A percentile compares a stretch with the other conserved stretches of the same genome.
Conservation (phyloP, 805 yeast species). For the Nakazawaea molendinolei region DNA sequence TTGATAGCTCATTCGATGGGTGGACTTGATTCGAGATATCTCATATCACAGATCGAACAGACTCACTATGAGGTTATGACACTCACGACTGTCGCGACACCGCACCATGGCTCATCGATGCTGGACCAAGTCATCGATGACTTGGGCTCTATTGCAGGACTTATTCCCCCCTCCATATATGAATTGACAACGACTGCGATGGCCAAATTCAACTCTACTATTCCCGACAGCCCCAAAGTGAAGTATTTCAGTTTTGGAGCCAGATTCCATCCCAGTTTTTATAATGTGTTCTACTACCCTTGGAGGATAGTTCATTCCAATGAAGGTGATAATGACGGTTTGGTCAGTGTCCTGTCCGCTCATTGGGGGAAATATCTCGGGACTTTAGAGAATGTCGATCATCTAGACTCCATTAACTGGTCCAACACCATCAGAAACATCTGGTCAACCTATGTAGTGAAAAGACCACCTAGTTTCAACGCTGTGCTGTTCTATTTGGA, state of each 20-base stretch:
- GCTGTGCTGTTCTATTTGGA: slow-evolving; percentile 66
- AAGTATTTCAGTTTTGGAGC: slow-evolving; percentile 84
- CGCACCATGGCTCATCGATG: slow-evolving; percentile 80
- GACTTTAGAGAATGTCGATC: slow-evolving; percentile 72
- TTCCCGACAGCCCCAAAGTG: slow-evolving; percentile 54
- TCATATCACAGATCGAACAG: slow-evolving; percentile 51
- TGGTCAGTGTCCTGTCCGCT: slow-evolving; percentile 72
- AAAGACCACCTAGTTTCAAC: slow-evolving; percentile 40
- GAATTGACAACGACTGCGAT: slow-evolving; percentile 59
- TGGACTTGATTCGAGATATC: slow-evolving; percentile 76
- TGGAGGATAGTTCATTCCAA: slow-evolving; percentile 51
- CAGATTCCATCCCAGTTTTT: slow-evolving; percentile 53
- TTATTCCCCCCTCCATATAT: slow-evolving; percentile 35
- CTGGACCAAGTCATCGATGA: slow-evolving; percentile 59
- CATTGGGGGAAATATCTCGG: slow-evolving; percentile 85
- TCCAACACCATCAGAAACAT: slow-evolving; percentile 42
- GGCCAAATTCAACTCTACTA: slow-evolving; percentile 43
- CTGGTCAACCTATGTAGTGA: slow-evolving; percentile 25
- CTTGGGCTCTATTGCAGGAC: slow-evolving; percentile 13
- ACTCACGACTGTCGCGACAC: slow-evolving; percentile 80
- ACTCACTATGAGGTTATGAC: slow-evolving; percentile 55
- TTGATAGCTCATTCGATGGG: slow-evolving; percentile 92
- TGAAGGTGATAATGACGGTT: slow-evolving; percentile 72
- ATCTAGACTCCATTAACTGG: slow-evolving; percentile 84
- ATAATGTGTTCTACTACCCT: slow-evolving; percentile 52